A percentile compares a stretch with the other conserved stretches of the same genome.
Conservation (phyloP, 768 basidiomycete species). For the Boletus huronensis region DNA sequence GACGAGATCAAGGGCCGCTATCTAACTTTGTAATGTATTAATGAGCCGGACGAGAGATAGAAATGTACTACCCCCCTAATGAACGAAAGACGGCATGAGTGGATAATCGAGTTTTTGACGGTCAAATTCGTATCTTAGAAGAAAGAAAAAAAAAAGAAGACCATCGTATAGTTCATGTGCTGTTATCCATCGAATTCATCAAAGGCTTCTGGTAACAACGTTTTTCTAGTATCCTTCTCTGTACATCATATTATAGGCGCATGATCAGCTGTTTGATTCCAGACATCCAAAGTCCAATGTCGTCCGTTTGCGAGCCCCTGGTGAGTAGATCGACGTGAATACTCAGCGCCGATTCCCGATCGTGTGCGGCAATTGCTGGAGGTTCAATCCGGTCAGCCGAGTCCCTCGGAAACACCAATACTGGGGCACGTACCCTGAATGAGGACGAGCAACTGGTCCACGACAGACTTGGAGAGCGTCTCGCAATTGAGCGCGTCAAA, state of each 20-base stretch:
- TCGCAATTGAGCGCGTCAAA: conserved; percentile 94
- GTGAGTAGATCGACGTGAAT: conserved; percentile 88
- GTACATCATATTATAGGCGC: conserved; percentile 42
- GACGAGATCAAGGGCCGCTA: not conserved
- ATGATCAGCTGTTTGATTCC: conserved; percentile 86
- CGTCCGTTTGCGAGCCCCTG: conserved; percentile 71
- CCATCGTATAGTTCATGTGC: not conserved
- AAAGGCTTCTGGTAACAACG: not conserved
- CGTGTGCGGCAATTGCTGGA: conserved; percentile 75
- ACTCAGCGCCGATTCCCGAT: conserved; percentile 72
- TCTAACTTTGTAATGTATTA: conserved; percentile 3
- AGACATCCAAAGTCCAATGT: conserved; percentile 85
- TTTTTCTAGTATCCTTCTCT: not conserved
- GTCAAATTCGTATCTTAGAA: not conserved
- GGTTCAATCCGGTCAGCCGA: not conserved
- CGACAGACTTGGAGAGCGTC: conserved; percentile 65
- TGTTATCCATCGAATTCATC: not conserved
- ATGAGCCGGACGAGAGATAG: not conserved
- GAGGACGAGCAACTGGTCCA: conserved; percentile 69
- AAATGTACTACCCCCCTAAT: not conserved
- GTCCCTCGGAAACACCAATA: not conserved
- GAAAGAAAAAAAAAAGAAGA: no score
- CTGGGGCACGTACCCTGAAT: conserved; percentile 56
- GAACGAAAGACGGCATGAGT: not conserved
- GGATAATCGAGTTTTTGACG: no score